Evolutionary conservation across 2,329 filamentous ascomycete species (phyloP).

Genomic region (Gliomastix tumulicola): DNA sequence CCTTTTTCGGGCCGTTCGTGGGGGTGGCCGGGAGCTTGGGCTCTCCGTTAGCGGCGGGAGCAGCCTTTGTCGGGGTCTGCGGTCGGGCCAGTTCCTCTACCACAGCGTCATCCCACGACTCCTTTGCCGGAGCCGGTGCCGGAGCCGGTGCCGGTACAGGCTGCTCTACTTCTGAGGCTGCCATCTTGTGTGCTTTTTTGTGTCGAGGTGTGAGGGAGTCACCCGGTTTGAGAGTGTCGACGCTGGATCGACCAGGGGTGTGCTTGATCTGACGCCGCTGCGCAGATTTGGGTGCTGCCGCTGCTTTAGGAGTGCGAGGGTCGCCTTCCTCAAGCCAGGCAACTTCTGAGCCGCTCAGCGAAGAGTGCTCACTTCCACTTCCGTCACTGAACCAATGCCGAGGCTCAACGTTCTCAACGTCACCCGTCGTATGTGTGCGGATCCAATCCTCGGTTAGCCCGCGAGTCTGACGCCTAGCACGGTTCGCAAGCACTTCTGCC

Average conservation of each 20-base stretch:
- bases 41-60: constrained; percentile 15
- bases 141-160: constrained; percentile 15
- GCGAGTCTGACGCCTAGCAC: constrained; percentile 49
- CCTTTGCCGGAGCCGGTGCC: constrained; percentile 7
- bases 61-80: constrained; percentile 14
- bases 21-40: constrained; percentile 23
- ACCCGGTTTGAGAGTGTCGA: constrained; percentile 43
- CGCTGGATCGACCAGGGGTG: constrained; percentile 43
- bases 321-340: constrained; percentile 44
- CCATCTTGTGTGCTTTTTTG: not conserved
- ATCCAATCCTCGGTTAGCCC: constrained; percentile 82
- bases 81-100: constrained; percentile 7
- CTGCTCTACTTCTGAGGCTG: constrained; percentile 8
- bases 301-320: constrained; percentile 39
- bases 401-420: constrained; percentile 56
- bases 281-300: constrained; percentile 10
- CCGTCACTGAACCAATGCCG: constrained; percentile 77
- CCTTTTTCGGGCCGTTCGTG: constrained; percentile 23
- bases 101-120: not conserved
- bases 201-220: constrained; percentile 4
- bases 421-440: constrained; percentile 70
- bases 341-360: constrained; percentile 59
- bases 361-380: constrained; percentile 67
- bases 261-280: constrained; percentile 24
- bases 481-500: constrained; percentile 56